Percentiles rank a stretch among this genome's conserved stretches.
Evolutionary conservation across 345 rosid genomes (phyloP).

Genomic region (Boechera stricta): DNA sequence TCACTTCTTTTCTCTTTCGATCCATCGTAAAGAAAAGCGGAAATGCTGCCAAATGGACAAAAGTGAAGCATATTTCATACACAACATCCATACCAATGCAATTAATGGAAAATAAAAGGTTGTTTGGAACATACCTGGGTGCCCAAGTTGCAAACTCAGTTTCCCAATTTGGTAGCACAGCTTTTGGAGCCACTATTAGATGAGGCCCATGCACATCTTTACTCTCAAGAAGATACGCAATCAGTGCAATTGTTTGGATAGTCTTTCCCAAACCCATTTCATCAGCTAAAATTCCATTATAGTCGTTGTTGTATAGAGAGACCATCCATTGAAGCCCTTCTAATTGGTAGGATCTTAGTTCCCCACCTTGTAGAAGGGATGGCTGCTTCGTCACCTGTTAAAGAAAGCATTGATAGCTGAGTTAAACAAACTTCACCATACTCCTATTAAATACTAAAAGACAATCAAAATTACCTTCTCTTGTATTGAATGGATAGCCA

Average conservation of each 20-base stretch:
- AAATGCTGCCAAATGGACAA: slow-evolving; percentile 61
- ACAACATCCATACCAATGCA: neutral
- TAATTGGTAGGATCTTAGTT: slow-evolving; percentile 81
- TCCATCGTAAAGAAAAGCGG: slow-evolving; percentile 92
- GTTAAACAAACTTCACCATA: slow-evolving; percentile 8
- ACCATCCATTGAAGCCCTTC: slow-evolving; percentile 99
- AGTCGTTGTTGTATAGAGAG: slow-evolving; percentile 90
- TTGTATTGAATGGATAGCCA: slow-evolving; percentile 90
- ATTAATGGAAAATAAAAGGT: neutral
- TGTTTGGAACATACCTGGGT: slow-evolving; percentile 61
- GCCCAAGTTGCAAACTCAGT: slow-evolving; percentile 92
- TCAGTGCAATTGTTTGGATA: slow-evolving; percentile 88
- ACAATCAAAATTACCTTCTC: slow-evolving; percentile 64
- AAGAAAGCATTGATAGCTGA: slow-evolving; percentile 10
- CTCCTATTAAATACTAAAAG: slow-evolving; percentile 3
- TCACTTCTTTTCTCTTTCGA: slow-evolving; percentile 90
- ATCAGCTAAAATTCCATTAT: slow-evolving; percentile 98
- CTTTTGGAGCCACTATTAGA: slow-evolving; percentile 97
- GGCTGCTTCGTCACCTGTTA: slow-evolving; percentile 95
- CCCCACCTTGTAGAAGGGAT: slow-evolving; percentile 88
- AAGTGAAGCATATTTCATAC: slow-evolving; percentile 16
- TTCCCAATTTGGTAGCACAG: slow-evolving; percentile 96
- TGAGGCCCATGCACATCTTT: slow-evolving; percentile 85
- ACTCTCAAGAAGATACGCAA: slow-evolving; percentile 88
- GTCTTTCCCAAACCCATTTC: slow-evolving; percentile 99